phyloP scores from a whole-genome alignment of 768 basidiomycete species.

The Tricholoma saponaceum region DNA sequence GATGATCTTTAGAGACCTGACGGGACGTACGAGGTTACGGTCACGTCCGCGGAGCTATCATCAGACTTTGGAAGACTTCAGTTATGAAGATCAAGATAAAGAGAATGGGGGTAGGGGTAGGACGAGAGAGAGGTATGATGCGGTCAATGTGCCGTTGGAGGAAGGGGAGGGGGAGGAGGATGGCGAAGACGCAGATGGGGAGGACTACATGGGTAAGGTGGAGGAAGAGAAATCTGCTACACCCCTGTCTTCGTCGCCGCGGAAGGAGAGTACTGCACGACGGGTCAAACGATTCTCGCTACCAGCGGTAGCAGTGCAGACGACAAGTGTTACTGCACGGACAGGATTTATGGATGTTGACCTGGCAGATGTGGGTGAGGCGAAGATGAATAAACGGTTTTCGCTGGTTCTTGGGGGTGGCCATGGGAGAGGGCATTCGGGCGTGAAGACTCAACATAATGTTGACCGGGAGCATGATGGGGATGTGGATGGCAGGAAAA shows the following conservation, averaged over 20 bases:
- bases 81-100: conserved; percentile 23
- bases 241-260: conserved; percentile 30
- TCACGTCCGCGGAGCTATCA: conserved; percentile 62
- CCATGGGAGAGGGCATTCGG: conserved; percentile 4
- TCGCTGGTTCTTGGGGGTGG: conserved; percentile 55
- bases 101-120: not conserved
- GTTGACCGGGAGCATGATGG: conserved; percentile 23
- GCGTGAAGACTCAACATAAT: conserved; percentile 6
- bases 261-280: conserved; percentile 58
- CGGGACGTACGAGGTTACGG: conserved; percentile 26
- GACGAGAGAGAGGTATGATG: conserved; percentile 7
- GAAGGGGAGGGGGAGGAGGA: too few relatives aligned
- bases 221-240: conserved; percentile 3
- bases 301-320: conserved; percentile 52
- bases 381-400: conserved; percentile 50
- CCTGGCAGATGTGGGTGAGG: not conserved
- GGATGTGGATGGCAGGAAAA: conserved; percentile 12
- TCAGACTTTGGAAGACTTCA: conserved; percentile 64
- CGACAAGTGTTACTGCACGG: conserved; percentile 65
- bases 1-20: conserved; percentile 16
- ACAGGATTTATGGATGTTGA: conserved; percentile 21
- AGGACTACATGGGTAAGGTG: conserved; percentile 1
- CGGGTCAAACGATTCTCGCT: conserved; percentile 68
- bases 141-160: conserved; percentile 10
- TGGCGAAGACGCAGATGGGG: not conserved